phyloP scores from a whole-genome alignment of 352 stramenopile genomes.

The Thalassiosira allenii region DNA sequence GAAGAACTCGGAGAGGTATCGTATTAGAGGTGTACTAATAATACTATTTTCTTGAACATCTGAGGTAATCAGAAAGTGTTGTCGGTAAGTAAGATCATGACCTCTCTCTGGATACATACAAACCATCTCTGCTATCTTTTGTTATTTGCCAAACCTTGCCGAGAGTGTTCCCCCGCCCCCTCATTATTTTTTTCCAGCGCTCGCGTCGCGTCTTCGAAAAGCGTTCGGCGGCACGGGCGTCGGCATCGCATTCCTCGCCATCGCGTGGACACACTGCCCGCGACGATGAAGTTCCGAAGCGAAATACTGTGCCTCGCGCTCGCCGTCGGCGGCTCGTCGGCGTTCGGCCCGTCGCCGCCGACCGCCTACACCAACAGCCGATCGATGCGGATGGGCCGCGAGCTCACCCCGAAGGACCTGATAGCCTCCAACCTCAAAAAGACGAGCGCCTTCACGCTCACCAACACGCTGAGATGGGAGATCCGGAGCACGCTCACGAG shows the following conservation, averaged over 20 bases:
- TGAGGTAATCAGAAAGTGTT: too few species aligned
- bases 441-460: neutral
- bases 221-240: neutral
- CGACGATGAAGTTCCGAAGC: slow-evolving; percentile 36
- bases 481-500: slow-evolving; percentile 22
- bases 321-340: slow-evolving; percentile 1
- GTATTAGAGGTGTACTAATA: too few species aligned
- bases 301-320: slow-evolving; percentile 38
- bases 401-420: too few species aligned
- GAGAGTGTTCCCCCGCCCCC: neutral
- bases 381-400: neutral
- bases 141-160: too few species aligned
- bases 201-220: neutral
- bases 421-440: neutral
- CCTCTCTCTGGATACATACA: too few species aligned
- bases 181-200: neutral
- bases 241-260: too few species aligned
- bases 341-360: slow-evolving; percentile 18
- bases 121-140: too few species aligned
- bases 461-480: slow-evolving; percentile 23
- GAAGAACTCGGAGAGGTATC: too few species aligned
- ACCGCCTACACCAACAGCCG: neutral
- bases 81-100: too few species aligned
- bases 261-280: too few species aligned
- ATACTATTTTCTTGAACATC: too few species aligned